Percentiles rank a stretch among this genome's conserved stretches.
phyloP scores from a whole-genome alignment of 208 protist species.

The Herpetomonas tarakana region DNA sequence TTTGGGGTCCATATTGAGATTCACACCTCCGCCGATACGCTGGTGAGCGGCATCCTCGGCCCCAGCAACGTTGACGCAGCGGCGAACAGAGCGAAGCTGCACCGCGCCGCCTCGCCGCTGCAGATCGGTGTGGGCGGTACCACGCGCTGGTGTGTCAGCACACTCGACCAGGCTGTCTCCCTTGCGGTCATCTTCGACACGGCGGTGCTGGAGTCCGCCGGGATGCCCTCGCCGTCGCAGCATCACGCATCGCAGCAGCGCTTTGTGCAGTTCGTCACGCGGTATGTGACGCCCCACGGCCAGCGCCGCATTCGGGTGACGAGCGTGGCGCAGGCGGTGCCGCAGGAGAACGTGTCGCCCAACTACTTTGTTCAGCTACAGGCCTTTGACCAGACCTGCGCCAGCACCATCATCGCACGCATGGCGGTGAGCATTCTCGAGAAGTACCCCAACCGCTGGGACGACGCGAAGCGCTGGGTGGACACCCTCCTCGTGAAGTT shows the following conservation, averaged over 20 bases:
- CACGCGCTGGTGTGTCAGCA: constrained; percentile 61
- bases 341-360: constrained; percentile 32
- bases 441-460: constrained; percentile 62
- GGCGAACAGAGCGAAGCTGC: constrained; percentile 25
- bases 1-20: constrained; percentile 71
- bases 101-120: constrained; percentile 40
- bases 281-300: constrained; percentile 85
- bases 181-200: constrained; percentile 81
- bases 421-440: constrained; percentile 75
- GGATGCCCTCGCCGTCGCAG: neutral
- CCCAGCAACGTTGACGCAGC: constrained; percentile 58
- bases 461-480: constrained; percentile 97
- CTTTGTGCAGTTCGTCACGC: constrained; percentile 94
- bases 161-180: constrained; percentile 54
- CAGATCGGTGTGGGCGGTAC: constrained; percentile 59
- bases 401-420: constrained; percentile 67
- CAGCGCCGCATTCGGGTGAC: constrained; percentile 88
- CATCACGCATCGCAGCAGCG: constrained; percentile 29
- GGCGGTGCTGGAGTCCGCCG: constrained; percentile 36
- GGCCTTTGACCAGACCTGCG: constrained; percentile 96
- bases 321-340: constrained; percentile 67
- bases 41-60: constrained; percentile 67
- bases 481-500: constrained; percentile 98
- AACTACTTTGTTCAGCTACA: constrained; percentile 41
- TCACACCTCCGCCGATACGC: constrained; percentile 68